Percentiles rank a stretch among this genome's conserved stretches.
phyloP scores from a whole-genome alignment of 2,329 filamentous ascomycete species.

The Colletotrichum sp. region DNA sequence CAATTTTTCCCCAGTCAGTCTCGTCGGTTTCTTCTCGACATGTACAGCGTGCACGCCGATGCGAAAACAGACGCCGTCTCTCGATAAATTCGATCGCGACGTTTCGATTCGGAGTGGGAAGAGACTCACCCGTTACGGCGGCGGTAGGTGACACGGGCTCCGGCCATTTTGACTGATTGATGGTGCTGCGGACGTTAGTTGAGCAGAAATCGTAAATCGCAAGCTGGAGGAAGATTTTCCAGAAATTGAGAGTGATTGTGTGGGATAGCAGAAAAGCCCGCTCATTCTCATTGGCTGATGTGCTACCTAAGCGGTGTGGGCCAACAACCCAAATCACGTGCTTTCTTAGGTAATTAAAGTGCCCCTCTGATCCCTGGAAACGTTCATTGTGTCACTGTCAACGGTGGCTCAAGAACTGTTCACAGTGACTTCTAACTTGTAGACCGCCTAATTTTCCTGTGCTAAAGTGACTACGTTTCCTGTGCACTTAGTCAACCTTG shows the following conservation, averaged over 20 bases:
- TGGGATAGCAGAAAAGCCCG: too few species aligned
- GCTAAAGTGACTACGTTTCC: neutral
- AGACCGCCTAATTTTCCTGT: neutral
- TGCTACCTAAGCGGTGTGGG: too few species aligned
- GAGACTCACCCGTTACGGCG: constrained; percentile 78
- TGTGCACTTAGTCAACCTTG: too few species aligned
- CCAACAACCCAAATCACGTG: too few species aligned
- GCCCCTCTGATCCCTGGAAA: too few species aligned
- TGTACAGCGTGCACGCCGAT: neutral
- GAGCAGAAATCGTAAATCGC: constrained; percentile 21
- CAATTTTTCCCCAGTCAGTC: constrained; percentile 25
- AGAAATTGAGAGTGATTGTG: too few species aligned
- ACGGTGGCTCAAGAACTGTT: neutral
- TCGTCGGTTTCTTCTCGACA: neutral
- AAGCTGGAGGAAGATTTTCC: neutral
- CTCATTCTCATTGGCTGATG: too few species aligned
- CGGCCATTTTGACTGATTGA: constrained; percentile 60
- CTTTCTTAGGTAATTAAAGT: too few species aligned
- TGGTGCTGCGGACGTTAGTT: constrained; percentile 35
- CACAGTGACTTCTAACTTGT: constrained; percentile 17
- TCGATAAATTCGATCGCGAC: neutral
- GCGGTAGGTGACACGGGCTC: constrained; percentile 71
- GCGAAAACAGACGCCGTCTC: neutral
- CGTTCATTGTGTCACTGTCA: too few species aligned
- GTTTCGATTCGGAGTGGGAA: neutral